Conservation (phyloP, 768 basidiomycete species). For the Hortiboletus campestris region DNA sequence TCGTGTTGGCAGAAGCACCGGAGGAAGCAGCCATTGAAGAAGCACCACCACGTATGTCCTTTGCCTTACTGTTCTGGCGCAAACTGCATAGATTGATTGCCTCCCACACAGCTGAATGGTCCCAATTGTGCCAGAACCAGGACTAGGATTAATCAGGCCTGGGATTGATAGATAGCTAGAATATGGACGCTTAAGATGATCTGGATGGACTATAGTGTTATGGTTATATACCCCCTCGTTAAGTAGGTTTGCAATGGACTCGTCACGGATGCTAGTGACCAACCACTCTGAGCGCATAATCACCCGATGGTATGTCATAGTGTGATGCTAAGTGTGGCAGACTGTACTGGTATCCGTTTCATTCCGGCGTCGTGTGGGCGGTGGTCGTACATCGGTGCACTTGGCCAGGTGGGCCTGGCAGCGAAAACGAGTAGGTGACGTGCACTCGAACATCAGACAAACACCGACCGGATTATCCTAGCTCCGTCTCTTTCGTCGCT, state of each 20-base stretch:
- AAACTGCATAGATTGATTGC: conserved; percentile 6
- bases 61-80: background rate
- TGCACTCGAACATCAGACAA: background rate
- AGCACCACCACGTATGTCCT: conserved; percentile 18
- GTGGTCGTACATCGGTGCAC: background rate
- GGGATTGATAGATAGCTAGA: no score
- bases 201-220: no score
- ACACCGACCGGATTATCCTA: no score
- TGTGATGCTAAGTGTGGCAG: no score
- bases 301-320: no score
- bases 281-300: no score
- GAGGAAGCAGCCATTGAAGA: conserved; percentile 1
- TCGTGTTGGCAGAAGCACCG: conserved; percentile 28
- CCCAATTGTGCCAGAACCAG: conserved; percentile 5
- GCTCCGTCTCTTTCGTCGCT: background rate
- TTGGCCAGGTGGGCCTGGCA: no score
- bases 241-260: no score
- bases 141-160: background rate
- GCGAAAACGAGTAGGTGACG: no score
- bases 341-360: background rate
- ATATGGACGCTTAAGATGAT: no score
- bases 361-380: background rate
- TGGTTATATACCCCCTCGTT: no score
- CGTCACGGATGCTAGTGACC: no score
- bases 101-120: conserved; percentile 13